Evolutionary conservation across 441 rosid genomes (phyloP), one percentile per base, ranked within the genome.

Genomic region (Capsella rubella): DNA sequence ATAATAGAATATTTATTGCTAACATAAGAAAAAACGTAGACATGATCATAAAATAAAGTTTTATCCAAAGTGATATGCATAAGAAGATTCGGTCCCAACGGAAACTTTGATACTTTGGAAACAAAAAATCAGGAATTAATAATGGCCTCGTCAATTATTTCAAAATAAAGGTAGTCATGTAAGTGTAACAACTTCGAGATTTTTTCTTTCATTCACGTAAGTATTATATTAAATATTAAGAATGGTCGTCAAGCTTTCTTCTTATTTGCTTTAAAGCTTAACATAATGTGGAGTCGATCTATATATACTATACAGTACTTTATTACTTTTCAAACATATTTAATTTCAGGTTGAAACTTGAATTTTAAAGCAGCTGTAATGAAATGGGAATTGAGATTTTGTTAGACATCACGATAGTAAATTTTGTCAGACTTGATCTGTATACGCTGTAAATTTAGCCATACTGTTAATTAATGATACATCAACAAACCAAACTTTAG

Each of bases 111-210:
- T 42, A 31, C 65, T 54, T 75, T 76, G 28, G 25, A 49, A 55
- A 21, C 2, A 21, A 64, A 52, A 40, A 56, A 39, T 14, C 60
- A 69, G 16, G 51, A 54, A 75, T 34, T 61, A 25, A 75, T 60
- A 13, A 69, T 37, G 66, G 11, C 66, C 15, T 76, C 72, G 39
- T 71, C 67, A 64, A 18, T 40, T 71, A 64, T 69, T 68, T 76
- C 75, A 76, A 76, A 76, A 69, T 75, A 75, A 75, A 75, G 69
- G 64, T 21, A 21, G 25, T 62, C 59, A 69, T 69, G 61, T 45
- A 61, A 16, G 63, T 69, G 61, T 45, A 61, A 16, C 74, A 61
- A 16, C 37, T 53, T 29, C 4, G 45, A 29, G 31, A 31, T 37
- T 37, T 9, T 31, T 51, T 21, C 25, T 58, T 58, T 46, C 2